These are phyloP conservation scores for Leucaena leucocephala DNA, from an alignment of 306 rosid species.

Conservation along the genomic window DNA sequence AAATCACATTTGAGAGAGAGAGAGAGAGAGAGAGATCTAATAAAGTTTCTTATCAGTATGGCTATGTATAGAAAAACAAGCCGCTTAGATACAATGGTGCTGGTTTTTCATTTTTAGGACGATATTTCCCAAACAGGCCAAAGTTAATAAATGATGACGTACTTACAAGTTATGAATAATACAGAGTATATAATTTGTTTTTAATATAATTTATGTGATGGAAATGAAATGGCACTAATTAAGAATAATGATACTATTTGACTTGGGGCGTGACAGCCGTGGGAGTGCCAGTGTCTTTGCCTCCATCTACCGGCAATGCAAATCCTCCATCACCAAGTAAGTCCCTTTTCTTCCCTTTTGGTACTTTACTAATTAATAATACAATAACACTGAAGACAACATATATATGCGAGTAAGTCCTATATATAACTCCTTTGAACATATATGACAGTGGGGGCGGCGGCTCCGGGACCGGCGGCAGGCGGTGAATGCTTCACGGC, in stretches of 20 bases:
- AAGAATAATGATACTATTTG: too few relatives aligned
- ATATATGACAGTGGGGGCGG: background rate
- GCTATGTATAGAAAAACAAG: background rate
- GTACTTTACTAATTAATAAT: too few relatives aligned
- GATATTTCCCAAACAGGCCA: background rate
- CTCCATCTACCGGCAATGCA: slow-evolving; percentile 35
- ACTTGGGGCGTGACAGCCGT: slow-evolving; percentile 12
- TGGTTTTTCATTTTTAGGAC: background rate
- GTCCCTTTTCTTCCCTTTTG: too few relatives aligned
- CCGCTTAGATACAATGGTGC: background rate
- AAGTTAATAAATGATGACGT: background rate
- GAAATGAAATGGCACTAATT: too few relatives aligned
- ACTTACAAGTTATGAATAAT: too few relatives aligned
- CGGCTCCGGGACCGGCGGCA: slow-evolving; percentile 26
- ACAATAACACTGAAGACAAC: too few relatives aligned
- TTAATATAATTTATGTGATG: too few relatives aligned
- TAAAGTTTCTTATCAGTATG: too few relatives aligned
- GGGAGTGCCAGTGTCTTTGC: slow-evolving; percentile 49
- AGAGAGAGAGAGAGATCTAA: too few relatives aligned
- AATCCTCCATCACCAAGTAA: background rate
- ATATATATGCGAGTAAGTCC: too few relatives aligned
- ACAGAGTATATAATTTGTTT: too few relatives aligned
- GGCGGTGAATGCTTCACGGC: slow-evolving; percentile 20
- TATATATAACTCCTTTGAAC: too few relatives aligned
- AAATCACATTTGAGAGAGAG: background rate